These are phyloP conservation scores for Brettanomyces custersianus DNA, from an alignment of 805 yeast genomes.

Conservation along the genomic window DNA sequence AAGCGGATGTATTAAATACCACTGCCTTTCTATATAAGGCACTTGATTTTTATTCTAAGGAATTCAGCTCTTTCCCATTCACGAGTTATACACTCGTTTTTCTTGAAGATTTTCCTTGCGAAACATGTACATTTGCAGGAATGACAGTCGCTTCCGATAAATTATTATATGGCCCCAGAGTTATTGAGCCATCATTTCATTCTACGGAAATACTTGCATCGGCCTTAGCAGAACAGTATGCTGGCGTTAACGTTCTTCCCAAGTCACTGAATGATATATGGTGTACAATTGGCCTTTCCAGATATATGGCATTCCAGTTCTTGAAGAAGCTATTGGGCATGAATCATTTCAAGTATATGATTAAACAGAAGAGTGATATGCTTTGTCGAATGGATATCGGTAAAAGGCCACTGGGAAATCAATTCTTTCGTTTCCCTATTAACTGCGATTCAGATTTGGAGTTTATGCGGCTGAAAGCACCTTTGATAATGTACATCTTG, in stretches of 20 bases:
- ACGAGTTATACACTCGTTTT: constrained; percentile 72
- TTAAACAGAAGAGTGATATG: constrained; percentile 54
- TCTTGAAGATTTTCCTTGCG: constrained; percentile 44
- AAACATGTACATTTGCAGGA: constrained; percentile 66
- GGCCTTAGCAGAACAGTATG: constrained; percentile 82
- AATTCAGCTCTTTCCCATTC: constrained; percentile 90
- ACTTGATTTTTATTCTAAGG: constrained; percentile 73
- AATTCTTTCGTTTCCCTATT: constrained; percentile 58
- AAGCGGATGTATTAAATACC: constrained; percentile 53
- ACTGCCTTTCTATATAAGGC: constrained; percentile 72
- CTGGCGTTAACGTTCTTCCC: constrained; percentile 87
- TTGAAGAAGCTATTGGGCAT: constrained; percentile 65
- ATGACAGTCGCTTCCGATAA: constrained; percentile 51
- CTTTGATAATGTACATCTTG: constrained; percentile 72
- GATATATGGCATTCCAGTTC: constrained; percentile 73
- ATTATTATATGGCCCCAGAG: constrained; percentile 60
- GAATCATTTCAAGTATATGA: constrained; percentile 69
- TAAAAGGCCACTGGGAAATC: constrained; percentile 72
- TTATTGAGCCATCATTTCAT: constrained; percentile 70
- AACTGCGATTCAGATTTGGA: constrained; percentile 45
- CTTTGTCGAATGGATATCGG: constrained; percentile 71
- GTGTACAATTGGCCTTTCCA: constrained; percentile 81
- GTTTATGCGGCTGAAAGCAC: constrained; percentile 73
- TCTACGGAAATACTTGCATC: constrained; percentile 61
- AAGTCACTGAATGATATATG: constrained; percentile 71